Evolutionary conservation across 2,329 filamentous ascomycete species (phyloP), one percentile per base, ranked within the genome.

Genomic region (Fusarium dlaminii): DNA sequence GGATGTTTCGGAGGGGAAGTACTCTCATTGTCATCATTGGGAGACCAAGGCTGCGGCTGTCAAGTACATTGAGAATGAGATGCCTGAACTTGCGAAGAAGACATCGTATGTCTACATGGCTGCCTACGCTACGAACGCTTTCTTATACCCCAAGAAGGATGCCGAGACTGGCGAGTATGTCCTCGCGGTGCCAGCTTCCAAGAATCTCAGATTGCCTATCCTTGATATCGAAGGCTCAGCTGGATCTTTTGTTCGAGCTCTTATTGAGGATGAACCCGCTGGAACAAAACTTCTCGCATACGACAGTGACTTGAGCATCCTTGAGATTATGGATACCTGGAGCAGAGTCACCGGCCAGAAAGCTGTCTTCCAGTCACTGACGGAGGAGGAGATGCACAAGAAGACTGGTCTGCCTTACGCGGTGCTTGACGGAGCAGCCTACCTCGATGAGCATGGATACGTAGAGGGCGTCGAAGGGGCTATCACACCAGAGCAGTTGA

Each of bases 11-110:
- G 77, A 77, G 1, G 87, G 86, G 0, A 81, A 79, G 49, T 84
- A 83, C 48, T 75, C 78, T 2, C 82, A 87, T 56, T 75, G 87
- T 17, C 87, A 86, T 60, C 86, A 87, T 70, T 87, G 83, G 71
- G 86, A 89, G 74, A 76, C 83, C 8, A 89, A 89, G 75, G 86
- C 87, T 0, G 85, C 85, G 7, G 79, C 85, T 8, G 86, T 86
- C 27, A 73, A 81, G 27, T 86, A 86, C 49, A 84, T 87, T n/a
- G 75, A 79, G 20, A 79, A 80, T 1, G 82, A 77, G 17, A 80
- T 85, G 62, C 84, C 85, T 0, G 76, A 73, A 1, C 74, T 89
- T 22, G 82, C 82, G 3, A 76, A 75, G 54, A 88, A 87, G 78
- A 84, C 67, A 8, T 77, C 78, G 0, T 76, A 70, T 59, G 68